Conservation (phyloP, 2,329 filamentous ascomycete genomes). For the Aspergillus brasiliensis region DNA sequence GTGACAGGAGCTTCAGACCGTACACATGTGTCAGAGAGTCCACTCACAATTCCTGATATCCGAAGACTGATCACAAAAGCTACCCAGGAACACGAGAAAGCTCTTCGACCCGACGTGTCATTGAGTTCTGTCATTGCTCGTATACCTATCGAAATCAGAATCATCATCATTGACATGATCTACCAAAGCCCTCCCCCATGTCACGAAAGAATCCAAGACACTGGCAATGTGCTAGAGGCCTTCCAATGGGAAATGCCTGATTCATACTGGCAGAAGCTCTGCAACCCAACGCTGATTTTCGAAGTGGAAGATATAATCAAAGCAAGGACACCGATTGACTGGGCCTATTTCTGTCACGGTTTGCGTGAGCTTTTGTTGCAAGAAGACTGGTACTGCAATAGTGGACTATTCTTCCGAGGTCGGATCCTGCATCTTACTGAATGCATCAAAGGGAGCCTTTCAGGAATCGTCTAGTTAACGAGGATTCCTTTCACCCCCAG, state of each 20-base stretch:
- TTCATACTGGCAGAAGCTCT: not conserved
- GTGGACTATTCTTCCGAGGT: not conserved
- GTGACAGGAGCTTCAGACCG: too few relatives aligned
- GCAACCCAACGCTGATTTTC: not conserved
- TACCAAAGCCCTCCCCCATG: not conserved
- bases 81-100: too few relatives aligned
- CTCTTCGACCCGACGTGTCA: too few relatives aligned
- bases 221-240: not conserved
- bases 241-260: not conserved
- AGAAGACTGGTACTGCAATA: not conserved
- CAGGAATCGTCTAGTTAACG: too few relatives aligned
- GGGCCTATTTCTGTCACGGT: not conserved
- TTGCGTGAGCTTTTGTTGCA: conserved; percentile 1
- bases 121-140: too few relatives aligned
- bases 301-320: not conserved
- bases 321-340: not conserved
- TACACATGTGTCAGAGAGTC: too few relatives aligned
- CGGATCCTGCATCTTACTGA: not conserved
- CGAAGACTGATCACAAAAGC: too few relatives aligned
- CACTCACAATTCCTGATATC: too few relatives aligned
- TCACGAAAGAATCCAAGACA: not conserved
- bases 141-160: not conserved
- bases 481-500: too few relatives aligned
- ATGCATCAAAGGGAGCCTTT: too few relatives aligned
- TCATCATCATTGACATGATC: not conserved